phyloP scores from a whole-genome alignment of 805 yeast genomes.

The Myxozyma sirexii region DNA sequence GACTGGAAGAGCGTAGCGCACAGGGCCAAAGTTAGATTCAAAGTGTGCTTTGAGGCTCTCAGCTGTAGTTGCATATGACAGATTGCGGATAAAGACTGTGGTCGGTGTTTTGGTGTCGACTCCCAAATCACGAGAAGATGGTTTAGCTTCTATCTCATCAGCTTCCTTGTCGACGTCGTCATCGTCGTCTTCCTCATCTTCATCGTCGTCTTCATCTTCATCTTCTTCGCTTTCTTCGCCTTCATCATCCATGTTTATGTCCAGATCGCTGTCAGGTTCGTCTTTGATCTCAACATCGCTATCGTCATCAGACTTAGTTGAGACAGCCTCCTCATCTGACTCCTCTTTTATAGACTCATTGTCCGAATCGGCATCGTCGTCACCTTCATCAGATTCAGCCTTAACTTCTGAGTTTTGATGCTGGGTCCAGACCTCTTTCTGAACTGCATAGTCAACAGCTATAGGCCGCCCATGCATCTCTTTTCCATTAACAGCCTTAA shows the following conservation, averaged over 20 bases:
- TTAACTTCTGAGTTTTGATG: conserved; percentile 47
- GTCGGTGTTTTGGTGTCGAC: conserved; percentile 43
- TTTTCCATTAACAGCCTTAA: conserved; percentile 71
- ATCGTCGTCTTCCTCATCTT: conserved; percentile 27
- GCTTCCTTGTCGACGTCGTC: conserved; percentile 33
- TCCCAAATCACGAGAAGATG: conserved; percentile 8
- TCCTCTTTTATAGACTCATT: conserved; percentile 39
- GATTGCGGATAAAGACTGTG: conserved; percentile 84
- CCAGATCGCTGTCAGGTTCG: conserved; percentile 42
- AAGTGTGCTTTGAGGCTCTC: conserved; percentile 81
- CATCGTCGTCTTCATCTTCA: conserved; percentile 30
- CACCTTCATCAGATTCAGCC: conserved; percentile 45
- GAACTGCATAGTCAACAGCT: conserved; percentile 91
- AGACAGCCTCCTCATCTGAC: conserved; percentile 42
- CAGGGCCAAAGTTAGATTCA: conserved; percentile 71
- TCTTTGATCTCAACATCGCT: conserved; percentile 39
- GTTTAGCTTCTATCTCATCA: not conserved
- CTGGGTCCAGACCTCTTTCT: conserved; percentile 79
- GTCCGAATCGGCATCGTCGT: conserved; percentile 42
- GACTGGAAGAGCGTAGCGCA: conserved; percentile 92
- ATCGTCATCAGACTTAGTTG: conserved; percentile 36
- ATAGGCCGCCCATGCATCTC: conserved; percentile 88
- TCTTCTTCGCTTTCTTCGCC: conserved; percentile 37
- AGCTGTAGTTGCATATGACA: conserved; percentile 90
- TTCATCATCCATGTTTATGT: conserved; percentile 39